Base-by-base conservation (phyloP, 2,329 filamentous ascomycete species). In the Mariannaea sp. region DNA sequence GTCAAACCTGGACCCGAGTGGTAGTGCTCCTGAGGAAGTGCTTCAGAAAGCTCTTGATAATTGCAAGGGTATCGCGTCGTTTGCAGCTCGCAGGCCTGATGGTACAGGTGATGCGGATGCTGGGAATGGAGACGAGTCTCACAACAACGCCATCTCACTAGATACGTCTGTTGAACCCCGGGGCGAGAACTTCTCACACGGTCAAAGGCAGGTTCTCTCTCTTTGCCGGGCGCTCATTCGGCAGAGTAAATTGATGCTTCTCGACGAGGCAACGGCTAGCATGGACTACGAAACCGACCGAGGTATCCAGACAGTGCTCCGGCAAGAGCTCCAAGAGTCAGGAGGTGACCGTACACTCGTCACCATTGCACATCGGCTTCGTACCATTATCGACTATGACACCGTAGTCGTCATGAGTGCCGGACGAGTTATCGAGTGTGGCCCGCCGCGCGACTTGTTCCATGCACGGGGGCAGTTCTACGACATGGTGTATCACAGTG, bases 1-100 rank as follows among this genome's bases (percentile, higher is more conserved):
- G 40, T 78, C 76, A 12, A 82, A 90, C 62, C 77, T 90, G 12
- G 87, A 90, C 66, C 83, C 87, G 0, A 84, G 85, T 32, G 77
- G 80, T 27, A 75, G 80, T 27, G 75, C 85, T 22, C 74, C 78
- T 1, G 78, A 81, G 44, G 71, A 71, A 1, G 75, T 79, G 30
- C 75, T 90, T 0, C 75, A 79, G 24, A 80, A 79, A 55, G 86
- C 84, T 0, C 74, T 90, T 4, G 76, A 81, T 24, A 81, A 85
- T 38, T 87, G 87, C 59, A 79, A 82, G 61, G 78, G 85, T 13
- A 78, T 86, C 41, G 80, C 79, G 3, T 80, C 76, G 17, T 80
- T 81, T 62, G 74, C 74, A 14, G 72, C 73, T 19, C 72, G 73
- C 33, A 70, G 68, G 47, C 67, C 69, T 0, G 72, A 73, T 12